Percentiles rank a stretch among this genome's conserved stretches.
Conservation (phyloP, 2,329 filamentous ascomycete genomes). For the Scedosporium minutisporum region DNA sequence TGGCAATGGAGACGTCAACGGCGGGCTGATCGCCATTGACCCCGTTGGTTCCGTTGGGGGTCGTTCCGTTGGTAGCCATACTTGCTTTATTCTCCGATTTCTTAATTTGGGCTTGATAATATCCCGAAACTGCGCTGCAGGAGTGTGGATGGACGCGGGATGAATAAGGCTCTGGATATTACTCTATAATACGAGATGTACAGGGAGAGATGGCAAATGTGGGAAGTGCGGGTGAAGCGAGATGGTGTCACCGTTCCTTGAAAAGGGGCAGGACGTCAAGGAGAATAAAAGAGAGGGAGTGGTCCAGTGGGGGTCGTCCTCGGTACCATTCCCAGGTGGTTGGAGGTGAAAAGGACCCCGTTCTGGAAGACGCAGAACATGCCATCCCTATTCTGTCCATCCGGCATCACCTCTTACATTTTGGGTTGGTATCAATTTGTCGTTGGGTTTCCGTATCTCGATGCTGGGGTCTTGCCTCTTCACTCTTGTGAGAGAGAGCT, state of each 20-base stretch:
- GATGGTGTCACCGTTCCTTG: neutral
- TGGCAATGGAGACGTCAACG: constrained; percentile 12
- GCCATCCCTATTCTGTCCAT: too few species aligned
- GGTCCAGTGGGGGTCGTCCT: too few species aligned
- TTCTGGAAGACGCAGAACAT: too few species aligned
- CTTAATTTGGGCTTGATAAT: neutral
- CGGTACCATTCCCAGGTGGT: too few species aligned
- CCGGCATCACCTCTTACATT: too few species aligned
- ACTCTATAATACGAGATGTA: neutral
- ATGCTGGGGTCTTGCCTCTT: too few species aligned
- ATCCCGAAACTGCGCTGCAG: neutral
- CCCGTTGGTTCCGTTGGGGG: neutral
- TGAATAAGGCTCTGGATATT: neutral
- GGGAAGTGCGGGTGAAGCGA: neutral
- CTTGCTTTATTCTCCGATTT: neutral
- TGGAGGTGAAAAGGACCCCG: too few species aligned
- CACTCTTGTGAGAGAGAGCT: too few species aligned
- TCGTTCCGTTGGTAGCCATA: neutral
- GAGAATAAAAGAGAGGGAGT: neutral
- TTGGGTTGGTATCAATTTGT: too few species aligned
- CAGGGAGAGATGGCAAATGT: neutral
- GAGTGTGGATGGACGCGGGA: neutral
- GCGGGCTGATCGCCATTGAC: neutral
- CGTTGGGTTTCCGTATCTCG: too few species aligned
- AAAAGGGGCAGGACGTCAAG: neutral